These are phyloP conservation scores for Hemileccinum rubropunctum DNA, from an alignment of 768 basidiomycete species.

Conservation along the genomic window DNA sequence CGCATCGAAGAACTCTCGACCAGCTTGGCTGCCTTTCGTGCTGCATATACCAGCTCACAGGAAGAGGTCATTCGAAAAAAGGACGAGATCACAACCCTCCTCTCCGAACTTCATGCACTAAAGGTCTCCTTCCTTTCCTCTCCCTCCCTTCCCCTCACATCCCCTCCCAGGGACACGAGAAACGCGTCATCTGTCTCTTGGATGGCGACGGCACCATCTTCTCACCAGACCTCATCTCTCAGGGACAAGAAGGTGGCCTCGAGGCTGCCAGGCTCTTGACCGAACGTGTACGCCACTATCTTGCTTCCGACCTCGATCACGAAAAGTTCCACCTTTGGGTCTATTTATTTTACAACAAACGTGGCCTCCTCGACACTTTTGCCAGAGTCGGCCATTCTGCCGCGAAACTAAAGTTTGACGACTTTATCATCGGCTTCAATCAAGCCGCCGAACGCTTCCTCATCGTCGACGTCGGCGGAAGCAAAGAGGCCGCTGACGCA, in stretches of 20 bases:
- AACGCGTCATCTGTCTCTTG: constrained; percentile 45
- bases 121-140: constrained; percentile 17
- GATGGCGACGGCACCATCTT: constrained; percentile 70
- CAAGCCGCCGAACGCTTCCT: constrained; percentile 64
- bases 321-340: constrained; percentile 52
- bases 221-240: constrained; percentile 46
- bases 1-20: constrained; percentile 26
- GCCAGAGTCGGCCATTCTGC: constrained; percentile 32
- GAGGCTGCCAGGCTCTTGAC: constrained; percentile 49
- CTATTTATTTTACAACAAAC: constrained; percentile 62
- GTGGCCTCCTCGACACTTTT: constrained; percentile 54
- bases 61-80: constrained; percentile 17
- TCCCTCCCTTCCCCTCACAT: neutral
- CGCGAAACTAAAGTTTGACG: constrained; percentile 48
- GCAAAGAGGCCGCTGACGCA: constrained; percentile 72
- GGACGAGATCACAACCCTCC: constrained; percentile 11
- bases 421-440: constrained; percentile 69
- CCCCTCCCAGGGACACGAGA: constrained; percentile 24
- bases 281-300: constrained; percentile 26
- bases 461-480: constrained; percentile 67
- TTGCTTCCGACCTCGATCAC: constrained; percentile 19
- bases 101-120: constrained; percentile 26
- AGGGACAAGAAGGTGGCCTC: constrained; percentile 58
- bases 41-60: constrained; percentile 25
- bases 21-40: constrained; percentile 22